Conservation (phyloP, 2,329 filamentous ascomycete species). For the Phyllosticta citriasiana region DNA sequence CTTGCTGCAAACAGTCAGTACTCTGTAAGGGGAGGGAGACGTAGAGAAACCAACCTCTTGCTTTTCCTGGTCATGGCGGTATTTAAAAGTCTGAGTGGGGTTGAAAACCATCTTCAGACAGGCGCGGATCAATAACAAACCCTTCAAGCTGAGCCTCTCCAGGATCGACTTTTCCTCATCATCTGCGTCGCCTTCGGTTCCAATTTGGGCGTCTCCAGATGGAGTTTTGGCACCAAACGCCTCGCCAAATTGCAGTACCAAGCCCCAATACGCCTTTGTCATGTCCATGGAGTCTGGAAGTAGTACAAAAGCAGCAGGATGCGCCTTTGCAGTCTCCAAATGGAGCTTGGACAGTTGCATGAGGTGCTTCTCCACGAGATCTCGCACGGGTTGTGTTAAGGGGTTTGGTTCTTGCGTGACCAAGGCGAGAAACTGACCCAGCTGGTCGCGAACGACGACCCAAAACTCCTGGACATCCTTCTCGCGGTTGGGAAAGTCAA, state of each 20-base stretch:
- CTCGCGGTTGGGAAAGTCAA: conserved; percentile 73
- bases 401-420: conserved; percentile 48
- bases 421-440: conserved; percentile 63
- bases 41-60: conserved; percentile 40
- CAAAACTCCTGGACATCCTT: conserved; percentile 70
- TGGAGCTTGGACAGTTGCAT: conserved; percentile 89
- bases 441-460: conserved; percentile 65
- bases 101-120: conserved; percentile 80
- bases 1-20: conserved; percentile 34
- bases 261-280: conserved; percentile 73
- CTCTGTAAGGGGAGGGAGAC: not conserved
- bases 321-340: conserved; percentile 68
- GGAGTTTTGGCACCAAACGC: conserved; percentile 50
- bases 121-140: conserved; percentile 68
- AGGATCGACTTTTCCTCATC: conserved; percentile 47
- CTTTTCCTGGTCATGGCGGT: conserved; percentile 62
- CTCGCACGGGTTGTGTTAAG: conserved; percentile 41
- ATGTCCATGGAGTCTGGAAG: conserved; percentile 72
- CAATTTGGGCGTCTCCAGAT: conserved; percentile 18
- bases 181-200: conserved; percentile 35
- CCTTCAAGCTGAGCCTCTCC: conserved; percentile 75
- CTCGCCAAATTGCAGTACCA: conserved; percentile 68
- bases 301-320: conserved; percentile 73
- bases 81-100: conserved; percentile 73
- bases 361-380: conserved; percentile 71